phyloP scores from a whole-genome alignment of 768 basidiomycete species.

The Mycena kentingensis region DNA sequence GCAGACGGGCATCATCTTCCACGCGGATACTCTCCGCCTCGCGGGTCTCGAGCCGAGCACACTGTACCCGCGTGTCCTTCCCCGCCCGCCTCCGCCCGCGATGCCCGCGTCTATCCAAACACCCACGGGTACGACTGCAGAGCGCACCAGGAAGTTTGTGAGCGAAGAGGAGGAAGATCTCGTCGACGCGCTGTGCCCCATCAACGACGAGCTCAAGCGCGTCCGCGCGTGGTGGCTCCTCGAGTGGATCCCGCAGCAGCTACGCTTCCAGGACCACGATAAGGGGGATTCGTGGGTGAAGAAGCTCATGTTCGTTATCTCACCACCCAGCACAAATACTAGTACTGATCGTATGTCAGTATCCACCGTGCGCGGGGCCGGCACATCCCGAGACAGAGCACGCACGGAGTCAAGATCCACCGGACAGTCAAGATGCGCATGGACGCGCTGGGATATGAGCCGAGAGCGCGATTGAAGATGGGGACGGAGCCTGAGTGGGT shows the following conservation, averaged over 20 bases:
- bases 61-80: slow-evolving; percentile 38
- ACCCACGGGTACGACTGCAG: neutral
- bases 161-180: slow-evolving; percentile 58
- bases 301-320: slow-evolving; percentile 39
- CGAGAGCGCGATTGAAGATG: too few relatives aligned
- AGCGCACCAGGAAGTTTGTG: slow-evolving; percentile 2
- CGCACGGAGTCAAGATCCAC: slow-evolving; percentile 45
- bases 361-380: slow-evolving; percentile 44
- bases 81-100: slow-evolving; percentile 33
- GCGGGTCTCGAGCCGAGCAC: slow-evolving; percentile 44
- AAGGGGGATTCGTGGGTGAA: slow-evolving; percentile 30
- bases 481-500: too few relatives aligned
- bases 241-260: slow-evolving; percentile 47
- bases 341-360: too few relatives aligned
- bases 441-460: too few relatives aligned
- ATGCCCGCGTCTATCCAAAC: slow-evolving; percentile 22
- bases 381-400: slow-evolving; percentile 42
- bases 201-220: slow-evolving; percentile 54
- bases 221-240: slow-evolving; percentile 59
- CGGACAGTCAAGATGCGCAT: slow-evolving; percentile 52
- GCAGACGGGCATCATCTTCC: slow-evolving; percentile 61
- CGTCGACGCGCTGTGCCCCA: slow-evolving; percentile 46
- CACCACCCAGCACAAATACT: too few relatives aligned
- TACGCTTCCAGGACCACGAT: slow-evolving; percentile 38
- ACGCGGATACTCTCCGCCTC: slow-evolving; percentile 40